Conservation (phyloP, 306 rosid genomes). For the Dryas octopetala region DNA sequence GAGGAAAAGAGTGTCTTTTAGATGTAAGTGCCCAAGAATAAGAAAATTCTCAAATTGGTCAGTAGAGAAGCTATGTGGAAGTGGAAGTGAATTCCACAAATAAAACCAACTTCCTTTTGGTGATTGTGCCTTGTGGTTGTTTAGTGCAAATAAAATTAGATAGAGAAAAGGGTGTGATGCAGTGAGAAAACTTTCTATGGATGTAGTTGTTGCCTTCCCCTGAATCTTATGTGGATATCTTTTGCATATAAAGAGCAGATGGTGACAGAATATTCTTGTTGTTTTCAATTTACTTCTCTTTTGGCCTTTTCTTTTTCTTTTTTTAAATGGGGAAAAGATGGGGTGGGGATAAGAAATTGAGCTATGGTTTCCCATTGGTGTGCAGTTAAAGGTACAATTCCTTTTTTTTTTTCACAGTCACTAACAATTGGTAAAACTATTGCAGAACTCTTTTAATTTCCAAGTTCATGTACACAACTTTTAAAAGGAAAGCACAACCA, state of each 20-base stretch:
- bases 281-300: not conserved
- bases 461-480: not conserved
- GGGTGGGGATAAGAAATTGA: not conserved
- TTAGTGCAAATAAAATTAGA: not conserved
- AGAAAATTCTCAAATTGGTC: not conserved
- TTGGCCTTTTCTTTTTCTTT: slow-evolving; percentile 3
- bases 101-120: not conserved
- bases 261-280: slow-evolving; percentile 3
- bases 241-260: slow-evolving; percentile 7
- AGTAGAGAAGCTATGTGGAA: not conserved
- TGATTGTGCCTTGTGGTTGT: not conserved
- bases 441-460: not conserved
- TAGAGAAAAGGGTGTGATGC: not conserved
- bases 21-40: not conserved
- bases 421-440: not conserved
- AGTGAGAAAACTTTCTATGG: not conserved
- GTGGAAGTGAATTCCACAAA: not conserved
- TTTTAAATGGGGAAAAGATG: too few species aligned
- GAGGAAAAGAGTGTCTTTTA: not conserved
- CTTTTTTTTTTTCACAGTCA: too few species aligned
- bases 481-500: not conserved
- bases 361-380: too few species aligned
- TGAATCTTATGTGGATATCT: not conserved
- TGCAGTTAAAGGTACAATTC: not conserved
- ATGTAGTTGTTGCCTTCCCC: not conserved